Evolutionary conservation across 495 filamentous ascomycete genomes (phyloP).

Genomic region (Rusavskia elegans): DNA sequence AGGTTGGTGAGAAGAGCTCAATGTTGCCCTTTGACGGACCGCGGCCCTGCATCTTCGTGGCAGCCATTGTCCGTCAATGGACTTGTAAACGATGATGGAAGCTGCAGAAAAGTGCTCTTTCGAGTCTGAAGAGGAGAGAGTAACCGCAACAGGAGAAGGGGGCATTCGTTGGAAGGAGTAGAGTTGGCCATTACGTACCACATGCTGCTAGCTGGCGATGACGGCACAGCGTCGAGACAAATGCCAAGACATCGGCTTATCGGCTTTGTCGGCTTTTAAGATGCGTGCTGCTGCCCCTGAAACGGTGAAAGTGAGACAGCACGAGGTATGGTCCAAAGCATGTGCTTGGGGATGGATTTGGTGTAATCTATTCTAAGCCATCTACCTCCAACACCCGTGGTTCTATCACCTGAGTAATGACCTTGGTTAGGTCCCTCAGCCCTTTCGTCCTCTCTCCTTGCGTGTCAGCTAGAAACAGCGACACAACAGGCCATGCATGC

Average conservation of each 20-base stretch:
- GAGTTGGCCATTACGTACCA: too few relatives aligned
- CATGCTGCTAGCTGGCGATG: too few relatives aligned
- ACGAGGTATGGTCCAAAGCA: too few relatives aligned
- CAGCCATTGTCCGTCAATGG: not conserved
- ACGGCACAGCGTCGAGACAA: too few relatives aligned
- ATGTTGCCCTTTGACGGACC: constrained; percentile 21
- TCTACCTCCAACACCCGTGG: not conserved
- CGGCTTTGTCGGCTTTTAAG: too few relatives aligned
- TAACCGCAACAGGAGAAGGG: too few relatives aligned
- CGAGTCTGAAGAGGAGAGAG: too few relatives aligned
- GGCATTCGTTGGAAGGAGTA: too few relatives aligned
- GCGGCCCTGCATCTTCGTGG: constrained; percentile 9
- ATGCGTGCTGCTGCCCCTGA: too few relatives aligned
- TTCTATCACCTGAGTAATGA: constrained; percentile 20
- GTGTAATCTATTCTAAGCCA: not conserved
- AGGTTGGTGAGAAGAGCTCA: constrained; percentile 49
- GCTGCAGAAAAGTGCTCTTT: not conserved
- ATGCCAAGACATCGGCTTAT: too few relatives aligned
- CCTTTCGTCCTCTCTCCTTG: constrained; percentile 39
- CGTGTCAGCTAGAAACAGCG: constrained; percentile 45
- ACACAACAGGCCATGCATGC: constrained; percentile 67
- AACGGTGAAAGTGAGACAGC: too few relatives aligned
- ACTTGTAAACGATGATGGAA: not conserved
- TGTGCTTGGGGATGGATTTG: too few relatives aligned
- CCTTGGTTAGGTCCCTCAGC: constrained; percentile 35